phyloP scores from a whole-genome alignment of 371 early-diverging fungal species.

The Mortierella sp. region DNA sequence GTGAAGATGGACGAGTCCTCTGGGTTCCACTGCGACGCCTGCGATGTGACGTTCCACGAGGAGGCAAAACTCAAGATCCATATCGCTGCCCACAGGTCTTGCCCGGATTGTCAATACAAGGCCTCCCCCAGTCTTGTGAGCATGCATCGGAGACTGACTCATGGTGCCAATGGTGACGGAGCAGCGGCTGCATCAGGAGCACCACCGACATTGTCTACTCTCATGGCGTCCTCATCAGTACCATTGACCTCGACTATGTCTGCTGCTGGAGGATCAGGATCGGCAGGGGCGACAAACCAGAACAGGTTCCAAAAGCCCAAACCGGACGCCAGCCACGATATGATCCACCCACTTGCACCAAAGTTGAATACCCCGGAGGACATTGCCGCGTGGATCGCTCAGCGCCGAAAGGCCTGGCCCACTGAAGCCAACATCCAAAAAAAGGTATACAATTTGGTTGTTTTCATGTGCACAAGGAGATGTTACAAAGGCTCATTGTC shows the following conservation, averaged over 20 bases:
- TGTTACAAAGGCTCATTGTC: background rate
- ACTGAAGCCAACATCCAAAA: slow-evolving; percentile 42
- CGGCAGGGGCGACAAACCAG: background rate
- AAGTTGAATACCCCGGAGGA: slow-evolving; percentile 49
- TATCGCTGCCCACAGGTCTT: slow-evolving; percentile 36
- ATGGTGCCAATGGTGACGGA: slow-evolving; percentile 20
- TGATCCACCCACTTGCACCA: slow-evolving; percentile 36
- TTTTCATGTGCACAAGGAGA: background rate
- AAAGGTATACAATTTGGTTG: slow-evolving; percentile 13
- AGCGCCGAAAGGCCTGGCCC: slow-evolving; percentile 50
- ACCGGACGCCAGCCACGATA: slow-evolving; percentile 12
- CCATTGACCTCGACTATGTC: too few relatives aligned
- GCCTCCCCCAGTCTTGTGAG: slow-evolving; percentile 50
- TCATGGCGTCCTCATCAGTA: slow-evolving; percentile 1
- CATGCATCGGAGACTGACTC: slow-evolving; percentile 40
- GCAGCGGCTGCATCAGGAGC: background rate
- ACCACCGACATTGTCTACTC: background rate
- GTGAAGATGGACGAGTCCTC: background rate
- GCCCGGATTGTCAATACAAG: slow-evolving; percentile 38
- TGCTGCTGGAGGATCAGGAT: background rate
- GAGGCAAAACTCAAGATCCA: slow-evolving; percentile 38
- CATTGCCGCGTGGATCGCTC: slow-evolving; percentile 51
- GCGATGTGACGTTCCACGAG: slow-evolving; percentile 49
- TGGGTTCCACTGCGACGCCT: slow-evolving; percentile 48
- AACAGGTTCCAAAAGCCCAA: slow-evolving; percentile 16